These are phyloP conservation scores for Citropsis articulata DNA, from an alignment of 345 rosid genomes.

Conservation along the genomic window DNA sequence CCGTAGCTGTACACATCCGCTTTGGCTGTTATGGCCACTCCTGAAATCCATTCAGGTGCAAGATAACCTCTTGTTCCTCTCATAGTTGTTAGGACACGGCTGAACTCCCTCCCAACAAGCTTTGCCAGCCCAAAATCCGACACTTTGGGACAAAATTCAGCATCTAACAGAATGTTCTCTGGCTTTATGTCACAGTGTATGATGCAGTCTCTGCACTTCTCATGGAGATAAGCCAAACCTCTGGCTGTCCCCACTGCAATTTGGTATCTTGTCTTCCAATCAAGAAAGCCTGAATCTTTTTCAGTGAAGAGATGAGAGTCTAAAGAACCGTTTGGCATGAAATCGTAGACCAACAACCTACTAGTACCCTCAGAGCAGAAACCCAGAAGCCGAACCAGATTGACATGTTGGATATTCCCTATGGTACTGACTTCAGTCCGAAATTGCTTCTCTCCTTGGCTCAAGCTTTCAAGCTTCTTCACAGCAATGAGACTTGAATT, in stretches of 20 bases:
- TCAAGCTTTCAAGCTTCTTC: conserved; percentile 73
- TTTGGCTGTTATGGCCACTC: conserved; percentile 74
- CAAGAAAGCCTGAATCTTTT: conserved; percentile 29
- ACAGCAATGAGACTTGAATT: conserved; percentile 71
- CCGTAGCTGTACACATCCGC: conserved; percentile 93
- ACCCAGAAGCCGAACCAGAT: conserved; percentile 78
- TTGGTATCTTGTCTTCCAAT: conserved; percentile 62
- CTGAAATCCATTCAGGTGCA: conserved; percentile 57
- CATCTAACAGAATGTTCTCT: conserved; percentile 65
- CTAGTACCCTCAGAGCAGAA: conserved; percentile 71
- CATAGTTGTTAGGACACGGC: conserved; percentile 80
- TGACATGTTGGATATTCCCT: conserved; percentile 79
- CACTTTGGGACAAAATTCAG: conserved; percentile 15
- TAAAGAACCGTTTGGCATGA: conserved; percentile 77
- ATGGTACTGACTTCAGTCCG: conserved; percentile 68
- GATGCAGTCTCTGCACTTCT: conserved; percentile 81
- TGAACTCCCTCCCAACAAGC: conserved; percentile 79
- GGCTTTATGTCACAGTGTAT: conserved; percentile 95
- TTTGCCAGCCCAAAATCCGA: conserved; percentile 89
- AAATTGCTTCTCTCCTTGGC: conserved; percentile 93
- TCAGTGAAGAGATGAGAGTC: conserved; percentile 51
- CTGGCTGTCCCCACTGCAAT: conserved; percentile 75
- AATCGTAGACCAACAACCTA: conserved; percentile 69
- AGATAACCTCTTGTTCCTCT: conserved; percentile 74
- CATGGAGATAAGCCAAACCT: conserved; percentile 84